Evolutionary conservation across 2,329 filamentous ascomycete species (phyloP), one percentile per base, ranked within the genome.

Genomic region (Verticillium longisporum): DNA sequence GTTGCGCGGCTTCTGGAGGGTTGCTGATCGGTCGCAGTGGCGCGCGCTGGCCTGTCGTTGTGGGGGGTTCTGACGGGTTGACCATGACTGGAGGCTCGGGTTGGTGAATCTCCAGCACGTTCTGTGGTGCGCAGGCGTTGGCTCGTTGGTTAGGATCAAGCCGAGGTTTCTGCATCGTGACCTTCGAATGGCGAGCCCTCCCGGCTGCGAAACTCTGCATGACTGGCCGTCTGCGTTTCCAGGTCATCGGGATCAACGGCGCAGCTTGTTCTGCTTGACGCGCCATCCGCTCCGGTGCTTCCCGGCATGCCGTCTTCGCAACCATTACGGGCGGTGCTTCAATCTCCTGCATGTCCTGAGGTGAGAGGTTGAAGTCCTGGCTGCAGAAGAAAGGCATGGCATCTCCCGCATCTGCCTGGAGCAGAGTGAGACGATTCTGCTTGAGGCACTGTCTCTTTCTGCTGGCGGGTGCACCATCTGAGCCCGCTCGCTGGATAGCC

Each of bases 331-430:
- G 60, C 1, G 69, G 62, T 33, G 71, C 67, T 54, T 74, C 73
- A 45, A 81, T 70, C 21, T 81, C 79, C 45, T 69, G 68, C n/a
- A 80, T 61, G 54, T 82, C 79, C 62, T 82, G 78, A 3, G 79
- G 77, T 1, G 79, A 81, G 9, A 81, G 66, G 1, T 74, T 62
- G 1, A 81, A 61, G 64, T 82, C 80, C 62, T 81, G 80, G 0
- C 78, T 80, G 1, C 74, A 78, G 41, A 79, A 69, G 58, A 76
- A 73, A 0, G 74, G 67, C 13, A 76, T 14, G 26, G 15, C 26
- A 31, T 55, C 54, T 10, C 11, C n/a, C 7, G 13, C 13, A 2
- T 7, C 26, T 55, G 54, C 26, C 26, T 21, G 11, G 11, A 9
- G 13, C n/a, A 21, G 21, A 21, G 41, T 26, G 5, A 50, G 18